Percentiles rank a stretch among this genome's conserved stretches.
These are phyloP conservation scores for Meripilus lineatus DNA, from an alignment of 1,284 basidiomycete genomes.

Conservation along the genomic window DNA sequence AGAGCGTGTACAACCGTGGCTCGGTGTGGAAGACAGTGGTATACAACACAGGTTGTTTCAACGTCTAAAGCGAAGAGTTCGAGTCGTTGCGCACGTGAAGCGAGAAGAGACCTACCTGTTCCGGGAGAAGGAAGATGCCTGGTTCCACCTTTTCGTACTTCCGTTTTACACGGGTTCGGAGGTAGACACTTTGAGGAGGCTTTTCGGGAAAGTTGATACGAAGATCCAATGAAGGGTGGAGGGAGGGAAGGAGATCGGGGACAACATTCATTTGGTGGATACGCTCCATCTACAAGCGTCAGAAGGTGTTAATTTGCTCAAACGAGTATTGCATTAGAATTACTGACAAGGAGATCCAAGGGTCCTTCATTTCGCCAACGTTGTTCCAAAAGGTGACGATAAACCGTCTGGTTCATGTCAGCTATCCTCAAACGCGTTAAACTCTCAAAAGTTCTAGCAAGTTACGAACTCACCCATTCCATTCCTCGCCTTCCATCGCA, in stretches of 20 bases:
- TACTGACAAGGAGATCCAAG: conserved; percentile 77
- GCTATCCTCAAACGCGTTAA: conserved; percentile 32
- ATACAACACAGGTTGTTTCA: conserved; percentile 56
- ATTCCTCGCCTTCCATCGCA: conserved; percentile 71
- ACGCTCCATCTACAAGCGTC: conserved; percentile 81
- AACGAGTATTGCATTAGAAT: neutral
- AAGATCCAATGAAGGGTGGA: conserved; percentile 74
- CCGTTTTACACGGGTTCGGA: conserved; percentile 29
- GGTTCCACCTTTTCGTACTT: conserved; percentile 60
- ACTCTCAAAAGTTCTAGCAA: conserved; percentile 1
- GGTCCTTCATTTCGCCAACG: conserved; percentile 82
- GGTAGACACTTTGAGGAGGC: conserved; percentile 24
- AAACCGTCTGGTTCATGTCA: conserved; percentile 62
- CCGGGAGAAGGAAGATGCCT: conserved; percentile 60
- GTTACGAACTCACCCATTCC: conserved; percentile 58
- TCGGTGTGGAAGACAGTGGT: conserved; percentile 80
- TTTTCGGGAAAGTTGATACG: conserved; percentile 51
- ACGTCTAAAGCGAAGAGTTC: conserved; percentile 56
- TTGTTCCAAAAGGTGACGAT: conserved; percentile 80
- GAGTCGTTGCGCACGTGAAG: no score
- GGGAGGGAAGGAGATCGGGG: conserved; percentile 76
- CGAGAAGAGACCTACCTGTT: conserved; percentile 44
- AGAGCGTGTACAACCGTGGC: conserved; percentile 79
- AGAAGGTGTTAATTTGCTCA: conserved; percentile 6
- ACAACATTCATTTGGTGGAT: conserved; percentile 86